Base-by-base conservation (phyloP, 1,284 basidiomycete genomes). In the Fomitopsis pinicola region DNA sequence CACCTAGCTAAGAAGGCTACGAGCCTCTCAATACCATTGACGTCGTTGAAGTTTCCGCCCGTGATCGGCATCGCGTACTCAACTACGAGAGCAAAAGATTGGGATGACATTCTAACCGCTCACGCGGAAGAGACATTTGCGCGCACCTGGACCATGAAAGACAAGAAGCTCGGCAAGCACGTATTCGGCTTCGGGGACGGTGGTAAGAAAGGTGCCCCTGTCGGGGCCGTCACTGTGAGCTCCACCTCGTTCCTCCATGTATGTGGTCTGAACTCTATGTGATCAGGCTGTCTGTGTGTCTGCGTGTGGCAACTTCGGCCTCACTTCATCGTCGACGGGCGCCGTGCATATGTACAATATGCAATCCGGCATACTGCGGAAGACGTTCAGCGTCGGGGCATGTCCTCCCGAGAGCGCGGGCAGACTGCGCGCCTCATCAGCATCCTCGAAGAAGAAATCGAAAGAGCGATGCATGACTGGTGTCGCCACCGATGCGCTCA, bases 61-160 rank as follows among this genome's bases (percentile, higher is more conserved):
- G 82, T 96, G 45, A 87, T 86, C 5, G 82, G 89, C 8, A 76
- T 98, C 10, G 87, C 94, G 0, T 91, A 88, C 75, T 95, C 94
- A 5, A 82, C 86, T 2, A 84, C 89, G 4, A 84, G 95, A 26
- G 83, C 93, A 19, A 96, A 95, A 72, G 96, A 99, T 67, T 99
- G 97, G 97, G 97, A 98, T 71, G 95, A 99, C 69, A 90, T 99
- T 46, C 75, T 99, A 5, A 96, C 97, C 9, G 87, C 88, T 0
- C 97, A 98, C 72, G 80, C 85, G 1, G 92, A 94, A 53, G 92
- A 95, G 68, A 80, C 83, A 1, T 83, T 88, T 59, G 91, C 91
- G 1, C 82, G 94, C 33, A 91, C 93, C 33, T 98, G 96, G 96
- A 87, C 86, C 2, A 91, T 95, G 71, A 80, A 86, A 63, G 87